phyloP scores from a whole-genome alignment of 2,329 filamentous ascomycete genomes.

The Phoma sp. region DNA sequence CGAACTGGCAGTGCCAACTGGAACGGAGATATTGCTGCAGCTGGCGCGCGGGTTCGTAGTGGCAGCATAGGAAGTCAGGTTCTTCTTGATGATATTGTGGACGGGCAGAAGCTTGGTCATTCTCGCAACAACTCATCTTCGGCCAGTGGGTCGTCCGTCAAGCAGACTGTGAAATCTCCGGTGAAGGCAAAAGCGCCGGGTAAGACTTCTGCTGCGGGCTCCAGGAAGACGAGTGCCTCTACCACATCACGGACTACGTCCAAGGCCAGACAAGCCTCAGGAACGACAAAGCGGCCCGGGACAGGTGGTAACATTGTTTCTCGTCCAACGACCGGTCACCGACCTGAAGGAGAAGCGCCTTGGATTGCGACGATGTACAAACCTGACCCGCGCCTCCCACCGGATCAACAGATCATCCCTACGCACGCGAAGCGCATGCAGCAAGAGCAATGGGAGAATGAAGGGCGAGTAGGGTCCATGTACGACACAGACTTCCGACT shows the following conservation, averaged over 20 bases:
- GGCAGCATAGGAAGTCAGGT: slow-evolving; percentile 65
- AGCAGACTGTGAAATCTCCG: slow-evolving; percentile 41
- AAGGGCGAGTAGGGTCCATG: slow-evolving; percentile 81
- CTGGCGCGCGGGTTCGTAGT: slow-evolving; percentile 72
- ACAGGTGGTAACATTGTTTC: slow-evolving; percentile 64
- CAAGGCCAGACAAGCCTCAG: slow-evolving; percentile 43
- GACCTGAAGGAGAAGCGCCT: slow-evolving; percentile 91
- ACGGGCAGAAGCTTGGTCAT: slow-evolving; percentile 25
- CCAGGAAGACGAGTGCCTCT: slow-evolving; percentile 36
- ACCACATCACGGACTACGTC: slow-evolving; percentile 33
- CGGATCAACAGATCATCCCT: slow-evolving; percentile 92
- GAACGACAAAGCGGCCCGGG: slow-evolving; percentile 59
- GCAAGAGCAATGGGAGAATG: slow-evolving; percentile 93
- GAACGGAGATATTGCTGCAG: slow-evolving; percentile 65
- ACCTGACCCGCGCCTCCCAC: slow-evolving; percentile 89
- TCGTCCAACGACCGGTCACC: slow-evolving; percentile 67
- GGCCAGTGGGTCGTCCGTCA: slow-evolving; percentile 35
- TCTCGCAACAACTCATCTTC: slow-evolving; percentile 30
- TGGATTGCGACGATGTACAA: slow-evolving; percentile 97
- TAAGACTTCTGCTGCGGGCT: slow-evolving; percentile 46
- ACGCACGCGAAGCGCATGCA: slow-evolving; percentile 90
- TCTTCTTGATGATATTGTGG: slow-evolving; percentile 56
- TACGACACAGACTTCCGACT: slow-evolving; percentile 90
- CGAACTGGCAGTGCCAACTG: slow-evolving; percentile 62
- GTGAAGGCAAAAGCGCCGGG: slow-evolving; percentile 50